Evolutionary conservation across 1,139 yeast genomes (phyloP).

Genomic region (Sugiyamaella sp.): DNA sequence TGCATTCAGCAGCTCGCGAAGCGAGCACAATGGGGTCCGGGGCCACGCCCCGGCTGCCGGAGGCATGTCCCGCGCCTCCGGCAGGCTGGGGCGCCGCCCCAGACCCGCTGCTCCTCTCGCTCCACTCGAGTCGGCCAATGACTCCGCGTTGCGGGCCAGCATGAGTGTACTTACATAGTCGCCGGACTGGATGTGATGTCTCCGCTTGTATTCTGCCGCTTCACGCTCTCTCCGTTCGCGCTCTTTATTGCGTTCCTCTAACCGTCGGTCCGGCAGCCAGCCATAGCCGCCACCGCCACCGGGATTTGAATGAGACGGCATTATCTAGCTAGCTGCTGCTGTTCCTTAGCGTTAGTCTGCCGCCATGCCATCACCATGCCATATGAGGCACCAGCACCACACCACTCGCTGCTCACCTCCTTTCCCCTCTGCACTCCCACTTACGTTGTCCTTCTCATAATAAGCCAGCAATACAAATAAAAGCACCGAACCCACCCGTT

Average conservation of each 20-base stretch:
- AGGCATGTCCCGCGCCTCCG: too few species aligned
- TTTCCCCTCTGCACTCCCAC: too few species aligned
- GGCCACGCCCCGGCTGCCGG: too few species aligned
- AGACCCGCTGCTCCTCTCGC: too few species aligned
- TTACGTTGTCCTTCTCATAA: background rate
- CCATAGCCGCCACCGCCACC: constrained; percentile 21
- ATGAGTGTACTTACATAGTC: constrained; percentile 22
- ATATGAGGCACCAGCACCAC: too few species aligned
- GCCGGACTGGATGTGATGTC: constrained; percentile 31
- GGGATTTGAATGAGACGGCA: constrained; percentile 21
- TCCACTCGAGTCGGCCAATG: too few species aligned
- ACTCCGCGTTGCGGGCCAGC: background rate
- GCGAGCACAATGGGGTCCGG: too few species aligned
- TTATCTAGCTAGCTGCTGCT: constrained; percentile 3
- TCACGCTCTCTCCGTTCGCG: constrained; percentile 39
- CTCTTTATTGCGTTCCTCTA: constrained; percentile 35
- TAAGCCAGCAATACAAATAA: background rate
- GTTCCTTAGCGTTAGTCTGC: too few species aligned
- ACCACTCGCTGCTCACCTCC: too few species aligned
- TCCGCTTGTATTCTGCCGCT: constrained; percentile 39
- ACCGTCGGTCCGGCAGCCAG: constrained; percentile 28
- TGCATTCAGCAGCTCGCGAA: background rate
- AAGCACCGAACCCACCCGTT: background rate
- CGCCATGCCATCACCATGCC: too few species aligned
- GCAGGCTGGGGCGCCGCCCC: too few species aligned